These are phyloP conservation scores for Obelidium mucronatum DNA, from an alignment of 192 early-diverging fungal species.

Conservation along the genomic window DNA sequence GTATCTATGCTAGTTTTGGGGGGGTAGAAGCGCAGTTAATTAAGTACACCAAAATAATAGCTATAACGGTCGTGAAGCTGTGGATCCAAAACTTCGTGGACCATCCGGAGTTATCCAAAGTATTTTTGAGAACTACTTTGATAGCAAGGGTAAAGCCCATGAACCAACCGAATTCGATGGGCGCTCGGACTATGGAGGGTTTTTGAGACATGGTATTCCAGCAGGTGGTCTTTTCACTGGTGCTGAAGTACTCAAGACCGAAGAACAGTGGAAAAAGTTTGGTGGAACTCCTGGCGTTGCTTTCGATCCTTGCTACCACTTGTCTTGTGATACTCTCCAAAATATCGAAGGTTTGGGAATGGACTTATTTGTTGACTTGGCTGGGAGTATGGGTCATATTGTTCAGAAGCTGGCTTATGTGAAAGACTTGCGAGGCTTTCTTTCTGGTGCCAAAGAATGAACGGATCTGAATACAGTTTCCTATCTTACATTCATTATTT, in stretches of 20 bases:
- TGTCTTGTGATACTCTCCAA: constrained; percentile 45
- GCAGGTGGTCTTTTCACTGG: constrained; percentile 48
- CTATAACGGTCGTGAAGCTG: constrained; percentile 41
- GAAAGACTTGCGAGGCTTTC: constrained; percentile 31
- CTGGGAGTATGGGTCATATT: constrained; percentile 26
- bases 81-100: constrained; percentile 26
- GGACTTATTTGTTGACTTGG: constrained; percentile 25
- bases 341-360: constrained; percentile 34
- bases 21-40: no score
- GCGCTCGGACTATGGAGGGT: constrained; percentile 41
- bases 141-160: constrained; percentile 28
- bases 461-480: no score
- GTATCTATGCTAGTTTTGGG: no score
- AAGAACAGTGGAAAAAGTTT: constrained; percentile 35
- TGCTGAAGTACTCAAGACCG: constrained; percentile 40
- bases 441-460: constrained; percentile 8
- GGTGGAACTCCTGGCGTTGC: constrained; percentile 49
- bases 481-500: no score
- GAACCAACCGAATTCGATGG: constrained; percentile 42
- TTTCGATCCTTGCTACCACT: constrained; percentile 55
- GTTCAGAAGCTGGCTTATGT: constrained; percentile 33
- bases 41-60: no score
- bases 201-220: constrained; percentile 43
- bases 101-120: constrained; percentile 42
- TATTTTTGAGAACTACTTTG: constrained; percentile 40